Conservation (phyloP, 192 early-diverging fungal species). For the Kappamyces sp. region DNA sequence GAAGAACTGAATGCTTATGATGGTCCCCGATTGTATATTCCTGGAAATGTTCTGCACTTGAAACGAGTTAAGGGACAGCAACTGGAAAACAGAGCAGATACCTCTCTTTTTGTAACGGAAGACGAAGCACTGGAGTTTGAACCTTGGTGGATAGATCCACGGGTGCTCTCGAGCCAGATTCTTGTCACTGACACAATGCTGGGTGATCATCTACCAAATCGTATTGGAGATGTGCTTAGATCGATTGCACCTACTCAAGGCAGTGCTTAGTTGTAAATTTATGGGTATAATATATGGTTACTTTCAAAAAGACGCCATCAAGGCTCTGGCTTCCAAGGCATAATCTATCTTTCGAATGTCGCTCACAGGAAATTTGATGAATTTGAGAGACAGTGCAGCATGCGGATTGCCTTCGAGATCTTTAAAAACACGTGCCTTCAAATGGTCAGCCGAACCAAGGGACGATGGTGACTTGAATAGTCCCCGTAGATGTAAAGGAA, state of each 20-base stretch:
- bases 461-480: no score
- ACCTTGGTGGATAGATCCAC: constrained; percentile 2
- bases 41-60: neutral
- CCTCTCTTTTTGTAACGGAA: neutral
- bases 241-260: neutral
- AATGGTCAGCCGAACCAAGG: no score
- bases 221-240: constrained; percentile 26
- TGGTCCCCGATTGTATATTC: constrained; percentile 8
- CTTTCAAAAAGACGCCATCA: no score
- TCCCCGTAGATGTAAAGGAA: no score
- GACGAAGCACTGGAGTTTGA: neutral
- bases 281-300: no score
- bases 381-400: no score
- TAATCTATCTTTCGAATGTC: no score
- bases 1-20: neutral
- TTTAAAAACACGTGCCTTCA: no score
- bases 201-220: constrained; percentile 41
- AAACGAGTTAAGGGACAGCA: neutral
- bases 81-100: neutral
- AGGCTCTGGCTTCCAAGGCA: no score
- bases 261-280: neutral
- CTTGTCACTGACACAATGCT: constrained; percentile 34
- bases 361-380: no score
- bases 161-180: constrained; percentile 21
- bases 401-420: no score